Percentiles rank a stretch among this genome's conserved stretches.
Evolutionary conservation across 139 green algal genomes (phyloP).

Genomic region (Yamagishiella unicocca): DNA sequence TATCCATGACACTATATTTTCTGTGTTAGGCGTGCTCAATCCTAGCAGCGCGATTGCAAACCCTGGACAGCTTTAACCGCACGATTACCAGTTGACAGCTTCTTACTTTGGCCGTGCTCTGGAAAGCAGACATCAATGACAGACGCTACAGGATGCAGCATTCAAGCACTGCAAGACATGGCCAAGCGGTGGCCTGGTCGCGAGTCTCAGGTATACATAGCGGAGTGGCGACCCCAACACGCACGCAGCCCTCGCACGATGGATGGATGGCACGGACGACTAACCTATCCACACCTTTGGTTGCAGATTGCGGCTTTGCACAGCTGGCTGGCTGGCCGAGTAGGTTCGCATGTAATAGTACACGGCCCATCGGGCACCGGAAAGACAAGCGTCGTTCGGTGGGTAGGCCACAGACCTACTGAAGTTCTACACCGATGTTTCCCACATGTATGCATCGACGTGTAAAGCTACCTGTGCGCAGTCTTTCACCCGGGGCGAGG

Average conservation of each 20-base stretch:
- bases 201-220: conserved; percentile 26
- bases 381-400: conserved; percentile 33
- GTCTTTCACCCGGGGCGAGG: background rate
- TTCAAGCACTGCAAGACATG: background rate
- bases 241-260: background rate
- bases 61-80: no score
- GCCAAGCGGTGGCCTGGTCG: conserved; percentile 13
- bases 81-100: no score
- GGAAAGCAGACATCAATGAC: no score
- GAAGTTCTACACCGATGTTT: no score
- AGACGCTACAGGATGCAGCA: no score
- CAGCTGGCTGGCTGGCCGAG: conserved; percentile 8
- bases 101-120: no score
- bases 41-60: no score
- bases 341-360: conserved; percentile 10
- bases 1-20: no score
- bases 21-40: no score
- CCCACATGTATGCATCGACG: background rate
- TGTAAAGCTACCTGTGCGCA: background rate
- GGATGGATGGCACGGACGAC: background rate
- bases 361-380: conserved; percentile 29
- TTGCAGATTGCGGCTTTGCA: conserved; percentile 10
- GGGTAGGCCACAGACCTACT: no score
- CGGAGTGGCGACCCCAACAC: background rate
- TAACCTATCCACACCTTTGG: background rate